Evolutionary conservation across 164 flowering plant genomes (phyloP).

Genomic region (Umbilicus rupestris): DNA sequence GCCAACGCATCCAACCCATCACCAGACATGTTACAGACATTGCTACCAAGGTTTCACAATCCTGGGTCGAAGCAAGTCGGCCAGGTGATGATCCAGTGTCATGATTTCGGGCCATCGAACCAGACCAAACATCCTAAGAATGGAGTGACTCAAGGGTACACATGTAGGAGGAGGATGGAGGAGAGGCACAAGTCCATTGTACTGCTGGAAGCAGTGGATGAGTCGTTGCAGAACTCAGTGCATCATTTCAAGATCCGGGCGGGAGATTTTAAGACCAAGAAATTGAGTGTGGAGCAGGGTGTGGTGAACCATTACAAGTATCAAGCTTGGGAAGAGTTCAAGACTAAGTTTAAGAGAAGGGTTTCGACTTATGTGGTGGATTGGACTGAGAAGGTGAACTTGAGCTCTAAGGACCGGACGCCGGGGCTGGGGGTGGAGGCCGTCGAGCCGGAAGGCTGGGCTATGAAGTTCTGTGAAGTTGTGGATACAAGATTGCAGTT

Average conservation of each 20-base stretch:
- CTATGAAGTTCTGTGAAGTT: constrained; percentile 61
- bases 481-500: constrained; percentile 38
- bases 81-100: constrained; percentile 41
- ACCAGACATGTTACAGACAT: not conserved
- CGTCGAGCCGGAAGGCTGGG: constrained; percentile 69
- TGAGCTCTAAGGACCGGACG: constrained; percentile 55
- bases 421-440: constrained; percentile 66
- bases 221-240: constrained; percentile 43
- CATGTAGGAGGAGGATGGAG: constrained; percentile 39
- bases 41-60: not conserved
- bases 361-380: constrained; percentile 87
- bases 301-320: constrained; percentile 88
- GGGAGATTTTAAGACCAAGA: constrained; percentile 21
- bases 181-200: constrained; percentile 81
- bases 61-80: constrained; percentile 24
- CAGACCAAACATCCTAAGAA: constrained; percentile 37
- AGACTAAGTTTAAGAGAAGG: constrained; percentile 66
- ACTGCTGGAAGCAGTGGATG: constrained; percentile 36
- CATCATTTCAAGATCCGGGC: constrained; percentile 61
- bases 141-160: constrained; percentile 90
- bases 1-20: not conserved
- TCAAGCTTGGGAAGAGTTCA: constrained; percentile 93
- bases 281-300: constrained; percentile 13
- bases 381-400: constrained; percentile 52
- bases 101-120: constrained; percentile 77